Evolutionary conservation across 352 stramenopile species (phyloP), one percentile per base, ranked within the genome.

Genomic region (Globisporangium irregulare): DNA sequence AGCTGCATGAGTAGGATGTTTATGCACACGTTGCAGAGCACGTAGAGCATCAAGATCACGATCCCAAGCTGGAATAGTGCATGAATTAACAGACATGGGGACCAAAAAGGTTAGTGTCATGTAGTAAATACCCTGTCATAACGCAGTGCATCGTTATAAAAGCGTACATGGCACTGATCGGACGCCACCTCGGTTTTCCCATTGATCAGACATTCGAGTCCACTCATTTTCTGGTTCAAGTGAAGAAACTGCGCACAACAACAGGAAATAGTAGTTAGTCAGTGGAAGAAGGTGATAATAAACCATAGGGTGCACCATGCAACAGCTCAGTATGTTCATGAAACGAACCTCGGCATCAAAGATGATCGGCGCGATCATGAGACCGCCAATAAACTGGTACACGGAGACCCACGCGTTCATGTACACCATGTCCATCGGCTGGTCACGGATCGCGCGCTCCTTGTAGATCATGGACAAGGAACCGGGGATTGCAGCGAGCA

Each of bases 381-480:
- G 71, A n/a, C 86, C 89, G 18, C 78, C 84, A 61, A 96, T 81
- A 64, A 96, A 95, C 61, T 96, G 87, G 66, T 93, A 93, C 4
- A 95, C 81, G 1, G 86, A 81, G 24, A 96, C 87, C 89, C 89
- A 96, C 0, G 89, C 87, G 50, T 96, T 96, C 27, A 96, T 72
- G 62, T 96, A 96, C 38, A 87, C 81, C 76, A 94, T 91, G 64
- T 96, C 84, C 81, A 96, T 91, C 34, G 89, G 89, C 58, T 93
- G 86, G 56, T 92, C 77, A 29, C 84, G 81, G 68, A 96, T 93
- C 14, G 82, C 70, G 10, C 78, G 83, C 63, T 96, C 89, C 59
- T 96, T 96, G 73, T 96, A 96, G 48, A 95, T 69, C 80, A 94
- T 93, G 12, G 87, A 95, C n/a, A 94, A 50, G 0, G 89, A 77